Base-by-base conservation (phyloP, 1,284 basidiomycete species). In the Apiotrichum gamsii region DNA sequence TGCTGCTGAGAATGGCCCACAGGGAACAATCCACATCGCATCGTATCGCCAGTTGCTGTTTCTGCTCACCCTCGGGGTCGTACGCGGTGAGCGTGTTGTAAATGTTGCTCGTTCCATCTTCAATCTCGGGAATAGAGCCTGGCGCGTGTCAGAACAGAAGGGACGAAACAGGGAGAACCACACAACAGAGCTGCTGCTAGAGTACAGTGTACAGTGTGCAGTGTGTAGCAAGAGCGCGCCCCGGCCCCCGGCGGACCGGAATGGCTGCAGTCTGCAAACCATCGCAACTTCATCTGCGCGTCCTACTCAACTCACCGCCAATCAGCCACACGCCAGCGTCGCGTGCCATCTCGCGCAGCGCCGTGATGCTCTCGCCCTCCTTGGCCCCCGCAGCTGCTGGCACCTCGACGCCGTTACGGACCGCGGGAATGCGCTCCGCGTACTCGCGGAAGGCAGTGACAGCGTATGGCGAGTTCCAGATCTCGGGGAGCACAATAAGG, bases 391-490 rank as follows among this genome's bases (percentile, higher is more conserved):
- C 23, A n/a, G n/a, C n/a, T 23, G 39, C 24, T 1, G 36, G 20
- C n/a, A 41, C 48, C 38, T 43, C 47, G 32, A 34, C 35, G 32
- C 43, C 46, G 36, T 51, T 35, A 9, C 76, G 81, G 41, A 68
- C 54, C 5, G 54, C 45, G 8, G 73, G 73, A 25, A 96, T 87
- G 2, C 74, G 77, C 72, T 96, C 91, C 1, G 88, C 86, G 61
- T 93, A 88, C 21, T 82, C 77, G 0, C 87, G 83, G 65, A 95
- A 94, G 64, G 86, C 81, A 5, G 78, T 76, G 54, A 88, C 84
- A 0, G 93, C 93, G 64, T 98, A 98, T 0, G 93, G 91, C 13
- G 89, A 93, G 72, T 98, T 98, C 78, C 98, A 99, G 75, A 90
- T 90, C 79, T 98, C 94, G 4, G 95, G 94, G 32, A 98, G 75